These are phyloP conservation scores for Penicillium psychrofluorescens DNA, from an alignment of 495 filamentous ascomycete genomes.

Conservation along the genomic window DNA sequence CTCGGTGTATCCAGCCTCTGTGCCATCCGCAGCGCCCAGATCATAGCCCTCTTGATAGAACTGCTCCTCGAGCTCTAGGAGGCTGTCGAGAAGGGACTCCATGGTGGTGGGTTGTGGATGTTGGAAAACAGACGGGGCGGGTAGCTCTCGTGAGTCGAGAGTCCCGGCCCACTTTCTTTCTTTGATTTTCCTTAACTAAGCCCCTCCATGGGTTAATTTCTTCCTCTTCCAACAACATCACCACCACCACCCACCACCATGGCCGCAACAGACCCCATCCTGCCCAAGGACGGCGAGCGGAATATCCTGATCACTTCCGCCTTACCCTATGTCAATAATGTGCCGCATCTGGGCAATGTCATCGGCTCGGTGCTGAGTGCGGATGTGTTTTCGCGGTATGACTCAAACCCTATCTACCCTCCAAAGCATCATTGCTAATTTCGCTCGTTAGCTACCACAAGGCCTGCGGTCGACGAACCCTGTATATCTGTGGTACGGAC, in stretches of 20 bases:
- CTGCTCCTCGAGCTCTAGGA: conserved; percentile 72
- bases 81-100: conserved; percentile 53
- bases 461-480: conserved; percentile 56
- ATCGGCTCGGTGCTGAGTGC: conserved; percentile 82
- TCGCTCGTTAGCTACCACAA: conserved; percentile 59
- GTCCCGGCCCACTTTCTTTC: conserved; percentile 11
- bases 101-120: conserved; percentile 8
- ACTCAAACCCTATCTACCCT: conserved; percentile 10
- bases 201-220: conserved; percentile 22
- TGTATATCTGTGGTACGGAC: conserved; percentile 52
- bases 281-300: conserved; percentile 37
- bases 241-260: conserved; percentile 1
- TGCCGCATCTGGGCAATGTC: conserved; percentile 91
- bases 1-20: conserved; percentile 74
- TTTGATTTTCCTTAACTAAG: conserved; percentile 17
- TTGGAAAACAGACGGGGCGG: no score
- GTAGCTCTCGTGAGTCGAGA: no score
- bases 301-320: conserved; percentile 48
- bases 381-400: conserved; percentile 65
- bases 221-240: conserved; percentile 18
- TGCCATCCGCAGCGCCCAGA: conserved; percentile 68
- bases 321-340: conserved; percentile 90
- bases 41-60: conserved; percentile 83
- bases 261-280: conserved; percentile 13
- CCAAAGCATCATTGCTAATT: neutral